Base-by-base conservation (phyloP, 257 asterid genomes). In the Rhazya stricta region DNA sequence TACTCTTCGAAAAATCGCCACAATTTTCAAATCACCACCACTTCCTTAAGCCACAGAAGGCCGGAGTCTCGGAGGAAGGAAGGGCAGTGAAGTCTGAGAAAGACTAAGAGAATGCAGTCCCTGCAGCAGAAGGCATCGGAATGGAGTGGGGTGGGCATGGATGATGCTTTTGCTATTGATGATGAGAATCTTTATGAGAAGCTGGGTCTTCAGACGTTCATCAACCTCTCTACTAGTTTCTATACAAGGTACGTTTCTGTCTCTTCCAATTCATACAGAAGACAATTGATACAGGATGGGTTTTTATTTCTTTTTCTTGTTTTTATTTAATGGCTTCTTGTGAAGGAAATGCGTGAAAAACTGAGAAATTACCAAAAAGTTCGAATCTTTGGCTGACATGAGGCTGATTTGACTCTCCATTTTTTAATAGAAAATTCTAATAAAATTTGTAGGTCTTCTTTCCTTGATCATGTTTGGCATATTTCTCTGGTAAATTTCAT, bases 121-220 rank as follows among this genome's bases (percentile, higher is more conserved):
- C 79, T 94, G 78, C 99, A 94, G 81, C 85, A 92, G 84, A 94
- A 89, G 89, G 99, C 99, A 10, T 83, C 97, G 74, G 95, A 89
- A 68, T 90, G 94, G 97, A 94, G 98, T 71, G 98, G 97, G 54
- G 97, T 94, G 53, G 48, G 76, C 23, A 60, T 70, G 5, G 60
- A 72, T 73, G 96, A 90, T 29, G 97, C 99, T 0, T 90, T 92
- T 84, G 90, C 96, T 81, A 92, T 92, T 76, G 98, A 92, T 69
- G 84, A 83, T 11, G 79, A 85, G 76, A 92, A 92, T 85, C 88
- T 94, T 23, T 94, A 76, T 75, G 81, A 90, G 76, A 94, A 92
- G 80, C 91, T 94, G 67, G 97, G 98, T 56, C 90, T 89, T 18
- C 93, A 94, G 73, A 69, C 97, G 42, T 90, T 94, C 90, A 79